Evolutionary conservation across 116 monocot species (phyloP).

Genomic region (Trichopus zeylanicus): DNA sequence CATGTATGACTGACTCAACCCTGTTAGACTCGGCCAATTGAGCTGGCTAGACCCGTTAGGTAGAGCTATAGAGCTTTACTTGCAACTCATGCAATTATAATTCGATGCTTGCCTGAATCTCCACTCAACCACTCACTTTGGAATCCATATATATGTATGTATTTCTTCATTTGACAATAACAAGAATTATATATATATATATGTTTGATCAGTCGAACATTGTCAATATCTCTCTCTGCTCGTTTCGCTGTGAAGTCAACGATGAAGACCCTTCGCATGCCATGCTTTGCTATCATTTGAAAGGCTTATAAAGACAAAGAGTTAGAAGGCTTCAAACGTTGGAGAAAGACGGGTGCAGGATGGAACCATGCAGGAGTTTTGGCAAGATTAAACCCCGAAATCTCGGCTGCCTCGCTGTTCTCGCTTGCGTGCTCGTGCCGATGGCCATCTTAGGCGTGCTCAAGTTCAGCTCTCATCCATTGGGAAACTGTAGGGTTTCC

Average conservation of each 20-base stretch:
- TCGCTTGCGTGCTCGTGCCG: slow-evolving; percentile 1
- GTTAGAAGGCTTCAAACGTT: too few relatives aligned
- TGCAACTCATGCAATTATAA: background rate
- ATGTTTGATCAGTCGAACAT: background rate
- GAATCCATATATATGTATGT: background rate
- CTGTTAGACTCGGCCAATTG: too few relatives aligned
- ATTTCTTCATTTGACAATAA: background rate
- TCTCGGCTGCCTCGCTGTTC: background rate
- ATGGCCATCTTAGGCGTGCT: background rate
- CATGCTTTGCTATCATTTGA: background rate
- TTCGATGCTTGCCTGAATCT: background rate
- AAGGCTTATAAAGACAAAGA: background rate
- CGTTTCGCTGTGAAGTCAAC: background rate
- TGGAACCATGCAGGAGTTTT: slow-evolving; percentile 1
- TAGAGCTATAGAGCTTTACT: background rate
- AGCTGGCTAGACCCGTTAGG: too few relatives aligned
- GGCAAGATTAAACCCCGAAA: background rate
- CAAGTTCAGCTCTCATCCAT: background rate
- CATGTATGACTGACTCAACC: too few relatives aligned
- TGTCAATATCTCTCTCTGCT: background rate
- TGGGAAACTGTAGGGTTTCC: background rate
- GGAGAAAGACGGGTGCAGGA: background rate
- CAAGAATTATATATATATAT: background rate
- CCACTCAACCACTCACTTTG: background rate
- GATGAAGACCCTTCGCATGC: background rate